Evolutionary conservation across 768 basidiomycete genomes (phyloP).

Genomic region (Xerocomus potaroensis): DNA sequence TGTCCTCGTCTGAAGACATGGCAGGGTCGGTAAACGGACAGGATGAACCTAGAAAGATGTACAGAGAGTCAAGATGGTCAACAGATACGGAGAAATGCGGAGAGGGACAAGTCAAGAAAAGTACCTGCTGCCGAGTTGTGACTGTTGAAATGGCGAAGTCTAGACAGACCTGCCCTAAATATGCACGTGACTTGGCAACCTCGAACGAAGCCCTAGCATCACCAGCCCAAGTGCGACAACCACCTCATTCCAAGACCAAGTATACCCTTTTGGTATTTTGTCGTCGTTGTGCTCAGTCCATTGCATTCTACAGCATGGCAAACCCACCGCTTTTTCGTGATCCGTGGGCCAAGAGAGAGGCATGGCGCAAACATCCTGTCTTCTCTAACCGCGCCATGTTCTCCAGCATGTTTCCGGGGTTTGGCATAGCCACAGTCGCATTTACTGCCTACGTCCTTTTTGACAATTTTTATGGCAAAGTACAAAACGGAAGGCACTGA

Average conservation of each 20-base stretch:
- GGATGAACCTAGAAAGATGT: conserved; percentile 4
- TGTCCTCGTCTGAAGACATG: conserved; percentile 60
- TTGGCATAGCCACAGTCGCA: conserved; percentile 88
- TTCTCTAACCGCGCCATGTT: conserved; percentile 88
- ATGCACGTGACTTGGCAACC: conserved; percentile 25
- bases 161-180: conserved; percentile 56
- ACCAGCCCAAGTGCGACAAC: too few species aligned
- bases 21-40: conserved; percentile 27
- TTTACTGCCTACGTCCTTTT: conserved; percentile 88
- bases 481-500: conserved; percentile 27
- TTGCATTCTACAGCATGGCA: conserved; percentile 42
- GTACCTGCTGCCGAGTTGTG: conserved; percentile 17
- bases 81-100: conserved; percentile 23
- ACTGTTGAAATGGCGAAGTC: conserved; percentile 36
- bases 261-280: background rate
- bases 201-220: too few species aligned
- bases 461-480: conserved; percentile 63
- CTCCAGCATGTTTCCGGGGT: conserved; percentile 87
- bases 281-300: conserved; percentile 9
- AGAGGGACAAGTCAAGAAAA: conserved; percentile 31
- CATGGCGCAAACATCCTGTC: conserved; percentile 88
- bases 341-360: conserved; percentile 91
- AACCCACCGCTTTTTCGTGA: conserved; percentile 79
- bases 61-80: conserved; percentile 1
- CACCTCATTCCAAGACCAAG: conserved; percentile 22